Percentiles rank a stretch among this genome's conserved stretches.
Evolutionary conservation across 495 filamentous ascomycete genomes (phyloP).

Genomic region (Penicillium silybi): DNA sequence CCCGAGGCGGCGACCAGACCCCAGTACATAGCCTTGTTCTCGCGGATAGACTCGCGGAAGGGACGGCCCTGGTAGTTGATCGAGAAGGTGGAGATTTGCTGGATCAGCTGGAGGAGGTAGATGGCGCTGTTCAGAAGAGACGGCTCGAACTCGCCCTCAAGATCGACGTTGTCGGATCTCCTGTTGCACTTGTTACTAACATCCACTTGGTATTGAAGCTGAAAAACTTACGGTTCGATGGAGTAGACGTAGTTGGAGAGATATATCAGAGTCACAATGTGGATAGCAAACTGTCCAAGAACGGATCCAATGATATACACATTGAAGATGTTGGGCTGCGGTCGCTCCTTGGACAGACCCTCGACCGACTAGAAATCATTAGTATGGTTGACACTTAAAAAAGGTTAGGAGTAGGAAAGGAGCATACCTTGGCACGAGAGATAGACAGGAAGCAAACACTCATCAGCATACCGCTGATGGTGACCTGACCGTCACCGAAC

Average conservation of each 20-base stretch:
- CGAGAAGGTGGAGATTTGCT: slow-evolving; percentile 98
- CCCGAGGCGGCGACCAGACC: slow-evolving; percentile 83
- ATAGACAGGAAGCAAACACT: slow-evolving; percentile 98
- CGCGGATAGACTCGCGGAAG: slow-evolving; percentile 91
- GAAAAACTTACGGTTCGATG: slow-evolving; percentile 68
- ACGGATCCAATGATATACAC: slow-evolving; percentile 97
- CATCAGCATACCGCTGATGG: slow-evolving; percentile 99
- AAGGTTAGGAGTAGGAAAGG: not conserved
- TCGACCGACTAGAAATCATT: slow-evolving; percentile 66
- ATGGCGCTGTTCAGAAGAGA: slow-evolving; percentile 95
- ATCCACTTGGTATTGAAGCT: too few species aligned
- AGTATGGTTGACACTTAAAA: slow-evolving; percentile 7
- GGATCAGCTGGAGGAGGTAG: slow-evolving; percentile 96
- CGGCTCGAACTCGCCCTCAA: slow-evolving; percentile 92
- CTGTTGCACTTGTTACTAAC: slow-evolving; percentile 42
- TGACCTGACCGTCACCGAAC: slow-evolving; percentile 97
- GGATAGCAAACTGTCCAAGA: slow-evolving; percentile 94
- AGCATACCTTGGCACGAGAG: slow-evolving; percentile 76
- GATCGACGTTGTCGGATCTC: slow-evolving; percentile 69
- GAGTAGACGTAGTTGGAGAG: slow-evolving; percentile 82
- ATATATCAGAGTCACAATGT: slow-evolving; percentile 92
- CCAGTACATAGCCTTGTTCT: slow-evolving; percentile 98
- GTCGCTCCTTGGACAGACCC: slow-evolving; percentile 91
- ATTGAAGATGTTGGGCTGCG: slow-evolving; percentile 99
- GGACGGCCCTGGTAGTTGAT: slow-evolving; percentile 99